Conservation (phyloP, 2,329 filamentous ascomycete genomes). For the Pseudogymnoascus pannorum region DNA sequence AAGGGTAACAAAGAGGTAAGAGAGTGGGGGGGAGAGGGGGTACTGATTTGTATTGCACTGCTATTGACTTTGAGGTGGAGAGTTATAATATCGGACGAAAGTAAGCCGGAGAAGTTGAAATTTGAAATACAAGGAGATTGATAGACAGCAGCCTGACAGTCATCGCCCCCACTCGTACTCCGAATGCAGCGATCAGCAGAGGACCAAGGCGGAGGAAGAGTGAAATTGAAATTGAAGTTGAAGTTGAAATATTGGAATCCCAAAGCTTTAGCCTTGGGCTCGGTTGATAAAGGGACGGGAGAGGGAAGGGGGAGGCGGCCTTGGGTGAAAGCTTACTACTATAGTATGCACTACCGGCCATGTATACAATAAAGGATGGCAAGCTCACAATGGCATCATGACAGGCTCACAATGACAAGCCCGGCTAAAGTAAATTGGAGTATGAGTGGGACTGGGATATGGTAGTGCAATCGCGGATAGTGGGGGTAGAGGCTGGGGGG, state of each 20-base stretch:
- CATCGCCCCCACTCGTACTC: neutral
- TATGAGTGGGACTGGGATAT: neutral
- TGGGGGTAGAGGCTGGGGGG: neutral
- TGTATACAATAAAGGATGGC: neutral
- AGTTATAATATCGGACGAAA: neutral
- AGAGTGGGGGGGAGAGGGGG: neutral
- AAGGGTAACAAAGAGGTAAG: too few relatives aligned
- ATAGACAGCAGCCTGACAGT: neutral
- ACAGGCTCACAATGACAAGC: neutral
- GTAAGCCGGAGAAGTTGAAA: neutral
- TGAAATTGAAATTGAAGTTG: neutral
- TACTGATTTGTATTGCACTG: neutral
- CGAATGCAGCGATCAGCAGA: neutral
- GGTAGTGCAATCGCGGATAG: neutral
- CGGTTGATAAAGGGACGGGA: neutral
- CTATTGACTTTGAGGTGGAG: neutral
- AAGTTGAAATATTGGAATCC: neutral
- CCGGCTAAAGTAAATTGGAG: neutral
- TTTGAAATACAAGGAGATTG: neutral
- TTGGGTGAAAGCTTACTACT: neutral
- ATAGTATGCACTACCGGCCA: neutral
- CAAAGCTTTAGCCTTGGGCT: neutral
- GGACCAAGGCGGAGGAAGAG: neutral
- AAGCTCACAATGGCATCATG: neutral
- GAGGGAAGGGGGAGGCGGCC: neutral